Conservation (phyloP, 805 yeast genomes). For the Metschnikowia picachoensis region DNA sequence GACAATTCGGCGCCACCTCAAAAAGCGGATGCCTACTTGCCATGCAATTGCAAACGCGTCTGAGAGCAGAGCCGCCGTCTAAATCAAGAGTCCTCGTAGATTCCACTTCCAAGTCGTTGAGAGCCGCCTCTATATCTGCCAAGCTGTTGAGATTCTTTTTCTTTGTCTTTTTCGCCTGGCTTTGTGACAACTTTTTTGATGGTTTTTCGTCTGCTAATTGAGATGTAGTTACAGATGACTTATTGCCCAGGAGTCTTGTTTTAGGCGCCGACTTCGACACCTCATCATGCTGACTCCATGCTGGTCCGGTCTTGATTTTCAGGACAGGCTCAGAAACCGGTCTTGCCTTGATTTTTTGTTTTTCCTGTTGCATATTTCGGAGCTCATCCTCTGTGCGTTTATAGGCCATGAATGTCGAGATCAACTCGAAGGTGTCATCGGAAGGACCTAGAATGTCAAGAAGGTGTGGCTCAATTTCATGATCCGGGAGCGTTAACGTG, state of each 20-base stretch:
- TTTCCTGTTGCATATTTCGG: conserved; percentile 6
- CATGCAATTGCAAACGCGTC: conserved; percentile 68
- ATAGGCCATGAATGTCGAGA: conserved; percentile 41
- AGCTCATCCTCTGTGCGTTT: conserved; percentile 28
- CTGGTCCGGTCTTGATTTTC: conserved; percentile 1
- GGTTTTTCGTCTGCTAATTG: conserved; percentile 43
- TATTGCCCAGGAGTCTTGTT: conserved; percentile 12
- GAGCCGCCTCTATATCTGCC: conserved; percentile 62
- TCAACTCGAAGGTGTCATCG: conserved; percentile 47
- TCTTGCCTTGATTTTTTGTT: background rate
- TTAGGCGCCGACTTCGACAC: conserved; percentile 5
- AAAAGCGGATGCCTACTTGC: conserved; percentile 85
- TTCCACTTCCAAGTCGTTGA: conserved; percentile 47
- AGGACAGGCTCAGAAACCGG: conserved; percentile 2
- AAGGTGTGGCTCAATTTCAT: conserved; percentile 50
- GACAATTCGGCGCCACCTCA: conserved; percentile 88
- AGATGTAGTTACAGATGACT: conserved; percentile 41
- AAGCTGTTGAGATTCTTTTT: conserved; percentile 49
- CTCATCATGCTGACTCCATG: conserved; percentile 3
- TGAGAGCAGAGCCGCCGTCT: conserved; percentile 8
- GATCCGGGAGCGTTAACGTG: conserved; percentile 44
- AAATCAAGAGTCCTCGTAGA: conserved; percentile 4
- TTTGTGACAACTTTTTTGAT: conserved; percentile 20
- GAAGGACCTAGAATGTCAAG: conserved; percentile 55
- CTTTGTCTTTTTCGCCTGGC: conserved; percentile 30